Evolutionary conservation across 176 grass and related monocot genomes (phyloP).

Genomic region (Alloteropsis semialata): DNA sequence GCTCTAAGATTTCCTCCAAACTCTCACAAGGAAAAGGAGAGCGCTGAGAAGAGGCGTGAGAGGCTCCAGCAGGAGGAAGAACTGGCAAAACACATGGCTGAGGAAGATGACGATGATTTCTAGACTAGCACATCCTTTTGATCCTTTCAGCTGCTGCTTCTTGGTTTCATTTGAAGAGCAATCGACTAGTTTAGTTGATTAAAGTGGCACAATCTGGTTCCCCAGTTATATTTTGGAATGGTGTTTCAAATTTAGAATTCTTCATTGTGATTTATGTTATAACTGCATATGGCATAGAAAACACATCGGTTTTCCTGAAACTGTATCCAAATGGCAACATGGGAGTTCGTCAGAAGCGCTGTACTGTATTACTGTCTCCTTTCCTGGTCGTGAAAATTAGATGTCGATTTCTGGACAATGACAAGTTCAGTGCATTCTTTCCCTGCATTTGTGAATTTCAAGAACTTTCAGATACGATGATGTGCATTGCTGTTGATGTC

Average conservation of each 20-base stretch:
- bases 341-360: neutral
- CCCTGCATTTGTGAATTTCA: neutral
- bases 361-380: neutral
- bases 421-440: neutral
- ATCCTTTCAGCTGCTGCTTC: slow-evolving; percentile 23
- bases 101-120: slow-evolving; percentile 89
- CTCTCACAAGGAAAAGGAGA: slow-evolving; percentile 86
- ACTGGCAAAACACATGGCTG: slow-evolving; percentile 76
- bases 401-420: neutral
- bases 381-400: neutral
- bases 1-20: slow-evolving; percentile 78
- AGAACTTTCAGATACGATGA: neutral
- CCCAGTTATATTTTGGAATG: neutral
- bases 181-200: neutral
- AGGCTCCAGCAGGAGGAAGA: slow-evolving; percentile 89
- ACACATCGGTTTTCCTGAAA: slow-evolving; percentile 12
- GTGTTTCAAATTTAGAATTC: neutral
- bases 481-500: neutral
- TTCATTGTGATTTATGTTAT: slow-evolving; percentile 19
- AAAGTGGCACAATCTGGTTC: neutral
- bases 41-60: slow-evolving; percentile 76
- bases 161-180: slow-evolving; percentile 1
- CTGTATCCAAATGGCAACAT: slow-evolving; percentile 4
- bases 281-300: slow-evolving; percentile 7
- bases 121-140: slow-evolving; percentile 21